Conservation (phyloP, 2,329 filamentous ascomycete genomes). For the Sporothrix sp. region DNA sequence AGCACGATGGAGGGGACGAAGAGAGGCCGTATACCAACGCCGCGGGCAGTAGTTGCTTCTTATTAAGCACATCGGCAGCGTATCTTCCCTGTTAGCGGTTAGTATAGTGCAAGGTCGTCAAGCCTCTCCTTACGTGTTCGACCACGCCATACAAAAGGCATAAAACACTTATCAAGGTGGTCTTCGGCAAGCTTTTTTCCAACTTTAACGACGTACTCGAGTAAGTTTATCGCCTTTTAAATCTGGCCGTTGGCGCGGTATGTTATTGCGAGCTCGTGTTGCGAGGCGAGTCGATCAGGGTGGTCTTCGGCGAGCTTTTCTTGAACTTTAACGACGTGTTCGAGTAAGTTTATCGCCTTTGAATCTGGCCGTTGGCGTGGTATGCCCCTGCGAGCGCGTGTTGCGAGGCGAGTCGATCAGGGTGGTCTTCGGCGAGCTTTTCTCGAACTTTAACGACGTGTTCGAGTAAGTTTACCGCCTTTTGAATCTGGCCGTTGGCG, state of each 20-base stretch:
- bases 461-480: no score
- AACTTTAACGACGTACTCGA: no score
- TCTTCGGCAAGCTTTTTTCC: background rate
- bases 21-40: no score
- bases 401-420: constrained; percentile 1
- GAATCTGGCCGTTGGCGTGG: constrained; percentile 15
- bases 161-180: background rate
- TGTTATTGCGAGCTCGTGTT: constrained; percentile 1
- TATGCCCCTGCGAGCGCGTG: constrained; percentile 15
- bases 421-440: no score
- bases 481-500: constrained; percentile 19
- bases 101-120: background rate
- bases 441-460: no score
- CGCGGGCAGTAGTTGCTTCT: no score
- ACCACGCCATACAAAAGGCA: no score
- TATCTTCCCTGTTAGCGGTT: constrained; percentile 1
- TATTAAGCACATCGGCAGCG: no score
- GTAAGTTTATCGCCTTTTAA: no score
- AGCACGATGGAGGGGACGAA: no score
- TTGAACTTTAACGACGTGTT: background rate
- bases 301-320: constrained; percentile 9
- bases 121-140: background rate
- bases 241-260: constrained; percentile 20
- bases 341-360: no score
- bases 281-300: constrained; percentile 3